Percentiles rank a stretch among this genome's conserved stretches.
Conservation (phyloP, 441 rosid genomes). For the Pelargonium australe region DNA sequence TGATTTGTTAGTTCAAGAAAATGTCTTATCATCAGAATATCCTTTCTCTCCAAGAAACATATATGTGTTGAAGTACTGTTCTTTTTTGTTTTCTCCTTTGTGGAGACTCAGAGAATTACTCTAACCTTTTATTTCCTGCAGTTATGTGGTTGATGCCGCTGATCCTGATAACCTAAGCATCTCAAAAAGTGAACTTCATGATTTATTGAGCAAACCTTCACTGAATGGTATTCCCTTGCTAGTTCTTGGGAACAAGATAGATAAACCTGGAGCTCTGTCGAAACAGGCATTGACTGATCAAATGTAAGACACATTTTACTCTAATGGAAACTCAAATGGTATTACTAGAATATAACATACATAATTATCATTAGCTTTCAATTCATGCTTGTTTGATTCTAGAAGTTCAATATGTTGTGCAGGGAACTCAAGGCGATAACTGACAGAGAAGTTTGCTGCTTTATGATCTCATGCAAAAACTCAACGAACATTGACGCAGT, state of each 20-base stretch:
- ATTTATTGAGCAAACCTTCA: conserved; percentile 58
- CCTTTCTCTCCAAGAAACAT: not conserved
- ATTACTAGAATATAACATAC: not conserved
- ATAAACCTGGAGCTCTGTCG: conserved; percentile 57
- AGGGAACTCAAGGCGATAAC: conserved; percentile 54
- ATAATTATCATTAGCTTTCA: not conserved
- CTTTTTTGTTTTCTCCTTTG: too few species aligned
- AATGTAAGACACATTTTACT: conserved; percentile 37
- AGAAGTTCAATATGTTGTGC: conserved; percentile 17
- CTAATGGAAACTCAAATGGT: not conserved
- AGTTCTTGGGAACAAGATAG: conserved; percentile 69
- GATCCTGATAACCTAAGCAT: conserved; percentile 59
- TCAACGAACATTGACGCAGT: conserved; percentile 61
- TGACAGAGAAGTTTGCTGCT: conserved; percentile 66
- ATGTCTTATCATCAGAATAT: not conserved
- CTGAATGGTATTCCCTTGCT: conserved; percentile 59
- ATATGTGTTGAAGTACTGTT: not conserved
- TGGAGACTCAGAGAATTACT: too few species aligned
- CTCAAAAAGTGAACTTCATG: conserved; percentile 63
- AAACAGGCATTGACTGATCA: conserved; percentile 55
- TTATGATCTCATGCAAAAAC: conserved; percentile 73
- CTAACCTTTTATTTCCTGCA: conserved; percentile 21
- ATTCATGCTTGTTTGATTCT: not conserved
- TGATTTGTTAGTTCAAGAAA: not conserved
- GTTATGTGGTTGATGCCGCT: conserved; percentile 73